These are phyloP conservation scores for Rutstroemia sp. DNA, from an alignment of 2,329 filamentous ascomycete genomes.

Conservation along the genomic window DNA sequence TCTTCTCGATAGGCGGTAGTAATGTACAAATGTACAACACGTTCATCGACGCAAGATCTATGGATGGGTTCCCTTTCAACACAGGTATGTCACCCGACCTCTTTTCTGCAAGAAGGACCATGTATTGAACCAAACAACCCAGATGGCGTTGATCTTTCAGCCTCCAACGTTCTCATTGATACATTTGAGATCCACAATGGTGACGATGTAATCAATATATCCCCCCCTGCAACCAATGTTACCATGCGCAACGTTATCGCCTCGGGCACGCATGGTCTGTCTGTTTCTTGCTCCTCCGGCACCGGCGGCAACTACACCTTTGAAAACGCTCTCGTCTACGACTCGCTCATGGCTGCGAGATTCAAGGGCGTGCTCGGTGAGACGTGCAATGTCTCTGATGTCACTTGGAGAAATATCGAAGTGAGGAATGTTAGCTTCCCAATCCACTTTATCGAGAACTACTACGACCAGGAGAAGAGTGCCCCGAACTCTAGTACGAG, in stretches of 20 bases:
- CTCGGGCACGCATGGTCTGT: background rate
- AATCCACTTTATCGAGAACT: constrained; percentile 5
- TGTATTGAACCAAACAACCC: background rate
- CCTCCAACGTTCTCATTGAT: constrained; percentile 1
- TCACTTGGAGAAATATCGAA: constrained; percentile 2
- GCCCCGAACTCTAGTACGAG: background rate
- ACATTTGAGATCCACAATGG: constrained; percentile 6
- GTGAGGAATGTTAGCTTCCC: constrained; percentile 2
- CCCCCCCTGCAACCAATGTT: background rate
- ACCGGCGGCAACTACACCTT: background rate
- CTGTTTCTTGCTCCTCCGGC: background rate
- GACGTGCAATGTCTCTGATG: background rate
- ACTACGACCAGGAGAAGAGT: background rate
- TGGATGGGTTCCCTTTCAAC: background rate
- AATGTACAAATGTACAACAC: constrained; percentile 1
- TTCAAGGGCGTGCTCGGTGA: background rate
- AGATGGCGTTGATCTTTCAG: constrained; percentile 5
- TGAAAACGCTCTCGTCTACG: constrained; percentile 1
- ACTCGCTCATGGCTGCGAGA: constrained; percentile 1
- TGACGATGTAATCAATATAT: constrained; percentile 5
- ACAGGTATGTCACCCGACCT: background rate
- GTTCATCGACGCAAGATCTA: constrained; percentile 3
- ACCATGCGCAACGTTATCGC: constrained; percentile 3
- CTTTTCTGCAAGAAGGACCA: background rate
- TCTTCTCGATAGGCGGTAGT: constrained; percentile 2